Evolutionary conservation across 2,329 filamentous ascomycete species (phyloP), one percentile per base, ranked within the genome.

Genomic region (Sordariomycetes sp.): DNA sequence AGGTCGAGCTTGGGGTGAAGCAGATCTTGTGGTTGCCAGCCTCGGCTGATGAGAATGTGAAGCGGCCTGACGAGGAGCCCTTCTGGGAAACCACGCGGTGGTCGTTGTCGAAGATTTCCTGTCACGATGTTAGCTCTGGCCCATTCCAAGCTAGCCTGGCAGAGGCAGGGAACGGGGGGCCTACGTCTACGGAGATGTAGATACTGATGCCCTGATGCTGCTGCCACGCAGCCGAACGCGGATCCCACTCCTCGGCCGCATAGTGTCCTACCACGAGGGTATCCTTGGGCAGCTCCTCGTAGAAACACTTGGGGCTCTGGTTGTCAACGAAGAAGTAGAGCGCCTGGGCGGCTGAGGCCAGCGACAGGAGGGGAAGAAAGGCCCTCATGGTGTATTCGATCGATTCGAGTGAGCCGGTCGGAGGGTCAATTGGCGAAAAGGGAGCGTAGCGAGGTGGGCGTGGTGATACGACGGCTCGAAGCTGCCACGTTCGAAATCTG

Each of bases 321-420:
- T 83, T 85, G 57, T 96, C 87, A 59, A 96, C 80, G 69, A 84
- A 96, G 72, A 98, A 94, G 77, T 94, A 90, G 39, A 98, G 75
- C 37, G 88, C 87, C 55, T 87, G 82, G 42, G 82, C 77, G 39
- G 72, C 63, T 37, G 70, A 63, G 58, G 65, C 64, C 59, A 88
- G 67, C 41, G 81, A 69, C 51, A 86, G 68, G 45, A 86, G 60
- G 39, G 82, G 62, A 41, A 84, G 64, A 51, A 83, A 59, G 39
- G 65, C 54, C 56, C 69, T 73, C 76, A 81, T 81, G 29, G 16
- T 29, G 35, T 15, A 15, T 18, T 21, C 12, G n/a, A 21, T n/a
- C 17, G 19, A 21, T n/a, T 23, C 6, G 11, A 11, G n/a, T 32
- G 19, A 20, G 17, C 9, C 12, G 32, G n/a, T n/a, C 12, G 30